Evolutionary conservation across 2,329 filamentous ascomycete genomes (phyloP).

Genomic region (Chaetomiaceae sp.): DNA sequence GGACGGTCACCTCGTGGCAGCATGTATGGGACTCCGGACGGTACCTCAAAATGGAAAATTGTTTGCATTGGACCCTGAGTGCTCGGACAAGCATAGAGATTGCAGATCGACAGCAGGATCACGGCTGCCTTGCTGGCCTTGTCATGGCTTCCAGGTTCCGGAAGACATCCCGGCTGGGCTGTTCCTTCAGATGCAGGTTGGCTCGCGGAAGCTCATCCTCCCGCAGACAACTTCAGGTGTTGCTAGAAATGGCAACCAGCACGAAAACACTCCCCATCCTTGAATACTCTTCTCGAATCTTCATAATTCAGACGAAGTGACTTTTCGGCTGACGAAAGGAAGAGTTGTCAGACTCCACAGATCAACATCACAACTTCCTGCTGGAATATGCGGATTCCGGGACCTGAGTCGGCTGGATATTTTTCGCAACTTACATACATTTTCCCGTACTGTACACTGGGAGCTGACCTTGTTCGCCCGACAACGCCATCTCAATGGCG

Average conservation of each 20-base stretch:
- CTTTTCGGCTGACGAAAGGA: too few species aligned
- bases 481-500: not conserved
- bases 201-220: not conserved
- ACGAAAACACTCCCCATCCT: slow-evolving; percentile 1
- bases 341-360: too few species aligned
- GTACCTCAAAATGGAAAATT: slow-evolving; percentile 1
- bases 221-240: not conserved
- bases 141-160: not conserved
- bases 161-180: too few species aligned
- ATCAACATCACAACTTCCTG: too few species aligned
- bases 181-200: not conserved
- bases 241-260: slow-evolving; percentile 15
- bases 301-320: too few species aligned
- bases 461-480: slow-evolving; percentile 1
- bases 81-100: not conserved
- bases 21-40: too few species aligned
- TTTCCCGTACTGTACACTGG: too few species aligned
- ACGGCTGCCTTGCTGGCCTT: not conserved
- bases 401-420: too few species aligned
- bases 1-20: too few species aligned
- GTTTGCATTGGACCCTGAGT: not conserved
- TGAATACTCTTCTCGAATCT: too few species aligned
- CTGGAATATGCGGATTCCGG: too few species aligned
- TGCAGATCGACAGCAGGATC: slow-evolving; percentile 4
- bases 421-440: too few species aligned